Base-by-base conservation (phyloP, 257 asterid genomes). In the Przewalskia tangutica region DNA sequence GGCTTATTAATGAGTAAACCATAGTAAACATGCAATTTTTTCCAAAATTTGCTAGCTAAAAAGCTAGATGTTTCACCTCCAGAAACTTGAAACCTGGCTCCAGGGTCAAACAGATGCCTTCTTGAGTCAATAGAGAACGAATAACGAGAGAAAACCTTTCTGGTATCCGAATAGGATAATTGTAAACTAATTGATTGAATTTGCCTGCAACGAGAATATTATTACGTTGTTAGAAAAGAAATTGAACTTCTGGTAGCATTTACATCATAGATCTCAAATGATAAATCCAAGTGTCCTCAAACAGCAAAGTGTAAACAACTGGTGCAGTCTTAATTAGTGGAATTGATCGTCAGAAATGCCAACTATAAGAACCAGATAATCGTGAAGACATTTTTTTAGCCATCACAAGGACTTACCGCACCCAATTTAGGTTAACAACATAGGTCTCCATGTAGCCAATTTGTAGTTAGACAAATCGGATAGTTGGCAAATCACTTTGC, bases 131-230 rank as follows among this genome's bases (percentile, higher is more conserved):
- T 81, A 95, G 85, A 81, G 99, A 88, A 46, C 99, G 98, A 85
- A 95, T 95, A 81, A 95, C 99, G 77, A 95, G 98, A 83, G 99
- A 95, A 86, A 95, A 95, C 89, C 99, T 92, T 92, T 95, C 99
- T 32, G 99, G 99, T 77, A 95, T 95, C 54, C 97, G 96, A 80
- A 95, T 95, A 50, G 99, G 99, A 82, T 92, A 95, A 81, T 95
- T 95, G 92, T 95, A 95, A 79, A 95, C 98, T 40, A 95, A 91
- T 85, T 95, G 99, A 83, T 95, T 95, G 85, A 95, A 95, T 87
- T 95, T 95, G 5, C 97, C 99, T 95, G 97, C 88, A 82, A 79
- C 11, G 63, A 58, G 48, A 70, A 63, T 13, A 73, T 48, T 14
- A 23, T 18, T 50, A 73, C 44, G 50, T 23, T 73, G 79, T 73